Percentiles rank a stretch among this genome's conserved stretches.
Conservation (phyloP, 305 asterid genomes). For the Solanum hybrid region DNA sequence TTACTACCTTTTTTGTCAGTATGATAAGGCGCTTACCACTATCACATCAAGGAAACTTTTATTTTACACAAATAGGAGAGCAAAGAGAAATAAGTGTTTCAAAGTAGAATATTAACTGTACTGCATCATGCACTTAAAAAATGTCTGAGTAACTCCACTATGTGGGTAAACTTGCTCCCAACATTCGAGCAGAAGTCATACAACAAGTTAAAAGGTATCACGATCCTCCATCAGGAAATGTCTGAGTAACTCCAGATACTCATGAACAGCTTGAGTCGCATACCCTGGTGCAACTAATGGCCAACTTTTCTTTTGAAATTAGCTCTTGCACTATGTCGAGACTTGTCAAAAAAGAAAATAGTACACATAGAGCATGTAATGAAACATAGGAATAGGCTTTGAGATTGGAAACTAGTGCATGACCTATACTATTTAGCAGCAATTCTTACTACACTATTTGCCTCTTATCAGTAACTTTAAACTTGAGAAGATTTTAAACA, state of each 20-base stretch:
- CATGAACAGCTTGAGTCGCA: background rate
- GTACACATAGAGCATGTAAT: background rate
- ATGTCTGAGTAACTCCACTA: background rate
- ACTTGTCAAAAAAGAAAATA: background rate
- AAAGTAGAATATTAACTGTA: background rate
- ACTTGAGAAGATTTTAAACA: slow-evolving; percentile 6
- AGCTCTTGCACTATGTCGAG: background rate
- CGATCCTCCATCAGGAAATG: background rate
- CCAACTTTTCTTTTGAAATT: background rate
- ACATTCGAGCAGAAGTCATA: background rate
- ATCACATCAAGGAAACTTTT: background rate
- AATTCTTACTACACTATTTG: background rate
- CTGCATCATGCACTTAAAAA: background rate
- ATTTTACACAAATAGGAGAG: background rate
- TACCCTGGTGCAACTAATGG: background rate
- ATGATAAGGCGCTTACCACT: background rate
- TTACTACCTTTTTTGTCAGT: background rate
- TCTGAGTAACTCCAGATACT: background rate
- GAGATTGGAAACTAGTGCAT: background rate
- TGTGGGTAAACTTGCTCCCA: background rate
- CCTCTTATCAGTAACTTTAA: background rate
- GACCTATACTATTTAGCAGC: background rate
- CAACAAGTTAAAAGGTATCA: background rate
- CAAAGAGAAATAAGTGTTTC: background rate
- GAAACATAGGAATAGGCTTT: background rate